These are phyloP conservation scores for Podila horticola DNA, from an alignment of 192 early-diverging fungal species.

Conservation along the genomic window DNA sequence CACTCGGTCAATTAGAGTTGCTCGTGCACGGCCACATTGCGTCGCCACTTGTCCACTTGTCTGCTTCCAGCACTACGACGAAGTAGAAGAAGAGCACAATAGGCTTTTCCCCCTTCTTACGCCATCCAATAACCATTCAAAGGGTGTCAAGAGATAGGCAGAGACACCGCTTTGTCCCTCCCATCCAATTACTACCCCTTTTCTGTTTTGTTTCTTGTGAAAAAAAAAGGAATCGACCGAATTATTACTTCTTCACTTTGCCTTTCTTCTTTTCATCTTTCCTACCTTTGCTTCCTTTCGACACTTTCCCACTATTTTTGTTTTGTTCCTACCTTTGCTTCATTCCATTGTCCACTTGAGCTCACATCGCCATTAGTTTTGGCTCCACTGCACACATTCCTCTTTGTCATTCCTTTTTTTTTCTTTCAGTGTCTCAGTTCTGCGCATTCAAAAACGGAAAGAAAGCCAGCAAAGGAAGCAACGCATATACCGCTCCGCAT, in stretches of 20 bases:
- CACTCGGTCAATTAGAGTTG: too few relatives aligned
- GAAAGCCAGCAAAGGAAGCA: neutral
- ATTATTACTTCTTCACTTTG: neutral
- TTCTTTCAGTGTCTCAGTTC: neutral
- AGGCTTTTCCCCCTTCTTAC: neutral
- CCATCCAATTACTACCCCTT: neutral
- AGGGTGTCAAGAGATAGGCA: too few relatives aligned
- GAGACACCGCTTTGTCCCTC: too few relatives aligned
- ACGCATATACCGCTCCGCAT: neutral
- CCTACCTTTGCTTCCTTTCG: neutral
- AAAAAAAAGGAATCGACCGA: neutral
- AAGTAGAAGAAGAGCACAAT: too few relatives aligned
- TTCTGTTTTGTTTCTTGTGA: neutral
- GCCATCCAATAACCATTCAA: neutral
- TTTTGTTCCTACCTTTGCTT: neutral
- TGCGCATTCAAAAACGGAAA: neutral
- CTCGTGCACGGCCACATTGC: too few relatives aligned
- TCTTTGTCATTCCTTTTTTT: neutral
- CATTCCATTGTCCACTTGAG: slow-evolving; percentile 1
- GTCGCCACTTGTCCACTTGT: too few relatives aligned
- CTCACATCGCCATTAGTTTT: neutral
- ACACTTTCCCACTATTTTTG: neutral
- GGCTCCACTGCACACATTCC: neutral
- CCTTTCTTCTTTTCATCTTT: neutral
- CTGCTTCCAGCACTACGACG: too few relatives aligned